A percentile compares a stretch with the other conserved stretches of the same genome.
Evolutionary conservation across 192 early-diverging fungal species (phyloP).

Genomic region (Anaeromyces robustus): DNA sequence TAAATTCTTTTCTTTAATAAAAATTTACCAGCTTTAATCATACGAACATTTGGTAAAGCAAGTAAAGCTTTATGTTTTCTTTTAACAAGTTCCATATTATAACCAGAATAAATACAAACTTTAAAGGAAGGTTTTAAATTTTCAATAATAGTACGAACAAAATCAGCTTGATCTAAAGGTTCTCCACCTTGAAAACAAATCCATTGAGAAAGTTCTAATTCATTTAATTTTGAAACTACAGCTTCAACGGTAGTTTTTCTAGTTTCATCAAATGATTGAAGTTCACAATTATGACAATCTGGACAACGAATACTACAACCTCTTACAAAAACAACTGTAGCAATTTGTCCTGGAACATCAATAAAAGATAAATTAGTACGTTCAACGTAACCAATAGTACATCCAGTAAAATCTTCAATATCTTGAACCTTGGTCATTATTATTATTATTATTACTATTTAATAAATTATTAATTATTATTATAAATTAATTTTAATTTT

Average conservation of each 20-base stretch:
- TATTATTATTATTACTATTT: too few species aligned
- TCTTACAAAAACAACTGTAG: neutral
- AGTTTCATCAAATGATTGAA: neutral
- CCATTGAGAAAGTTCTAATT: neutral
- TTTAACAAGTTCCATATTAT: neutral
- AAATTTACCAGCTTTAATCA: neutral
- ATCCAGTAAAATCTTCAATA: neutral
- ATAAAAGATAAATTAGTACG: neutral
- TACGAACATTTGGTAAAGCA: neutral
- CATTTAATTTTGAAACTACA: neutral
- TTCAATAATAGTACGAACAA: neutral
- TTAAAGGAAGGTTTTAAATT: neutral
- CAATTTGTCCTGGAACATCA: neutral
- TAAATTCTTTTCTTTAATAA: neutral
- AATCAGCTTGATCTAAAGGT: neutral
- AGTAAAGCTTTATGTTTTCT: neutral
- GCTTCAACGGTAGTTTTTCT: neutral
- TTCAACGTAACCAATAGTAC: neutral
- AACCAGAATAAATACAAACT: neutral
- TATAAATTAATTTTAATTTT: too few species aligned
- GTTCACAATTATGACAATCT: neutral
- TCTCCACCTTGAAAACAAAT: neutral
- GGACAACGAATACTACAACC: neutral
- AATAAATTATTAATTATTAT: too few species aligned
- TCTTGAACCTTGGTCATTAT: neutral